Percentiles rank a stretch among this genome's conserved stretches.
These are phyloP conservation scores for Quercus phellos DNA, from an alignment of 331 rosid genomes.

Conservation along the genomic window DNA sequence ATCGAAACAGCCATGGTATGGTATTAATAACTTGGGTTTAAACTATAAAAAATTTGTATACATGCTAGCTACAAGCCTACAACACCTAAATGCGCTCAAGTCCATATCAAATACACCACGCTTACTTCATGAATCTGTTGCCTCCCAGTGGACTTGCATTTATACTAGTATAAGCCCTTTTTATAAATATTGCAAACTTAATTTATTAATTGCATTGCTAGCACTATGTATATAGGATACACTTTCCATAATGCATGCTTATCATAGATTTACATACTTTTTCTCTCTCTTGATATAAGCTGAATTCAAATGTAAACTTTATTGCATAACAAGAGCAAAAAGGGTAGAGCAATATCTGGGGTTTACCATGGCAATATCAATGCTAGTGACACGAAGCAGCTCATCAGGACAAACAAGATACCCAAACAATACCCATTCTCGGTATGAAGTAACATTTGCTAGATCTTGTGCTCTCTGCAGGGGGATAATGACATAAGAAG, in stretches of 20 bases:
- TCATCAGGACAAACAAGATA: constrained; percentile 99
- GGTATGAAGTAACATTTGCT: constrained; percentile 93
- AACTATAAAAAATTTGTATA: neutral
- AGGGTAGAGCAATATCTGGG: constrained; percentile 17
- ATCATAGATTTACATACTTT: neutral
- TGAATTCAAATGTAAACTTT: constrained; percentile 15
- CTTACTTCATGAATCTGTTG: no score
- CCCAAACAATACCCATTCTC: constrained; percentile 96
- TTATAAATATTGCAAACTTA: neutral
- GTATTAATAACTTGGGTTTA: neutral
- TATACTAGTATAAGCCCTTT: neutral
- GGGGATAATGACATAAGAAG: constrained; percentile 14
- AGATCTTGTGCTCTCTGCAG: constrained; percentile 97
- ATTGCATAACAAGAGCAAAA: neutral
- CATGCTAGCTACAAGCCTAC: neutral
- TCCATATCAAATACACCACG: neutral
- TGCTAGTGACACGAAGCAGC: constrained; percentile 96
- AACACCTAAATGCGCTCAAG: neutral
- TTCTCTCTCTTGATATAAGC: neutral
- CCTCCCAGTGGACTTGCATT: no score
- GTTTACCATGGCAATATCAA: constrained; percentile 92
- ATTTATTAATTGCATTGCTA: neutral
- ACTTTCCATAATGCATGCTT: neutral
- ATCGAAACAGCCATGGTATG: no score
- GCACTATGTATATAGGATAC: neutral